Evolutionary conservation across 2,329 filamentous ascomycete species (phyloP), one percentile per base, ranked within the genome.

Genomic region (Monilinia fructicola): DNA sequence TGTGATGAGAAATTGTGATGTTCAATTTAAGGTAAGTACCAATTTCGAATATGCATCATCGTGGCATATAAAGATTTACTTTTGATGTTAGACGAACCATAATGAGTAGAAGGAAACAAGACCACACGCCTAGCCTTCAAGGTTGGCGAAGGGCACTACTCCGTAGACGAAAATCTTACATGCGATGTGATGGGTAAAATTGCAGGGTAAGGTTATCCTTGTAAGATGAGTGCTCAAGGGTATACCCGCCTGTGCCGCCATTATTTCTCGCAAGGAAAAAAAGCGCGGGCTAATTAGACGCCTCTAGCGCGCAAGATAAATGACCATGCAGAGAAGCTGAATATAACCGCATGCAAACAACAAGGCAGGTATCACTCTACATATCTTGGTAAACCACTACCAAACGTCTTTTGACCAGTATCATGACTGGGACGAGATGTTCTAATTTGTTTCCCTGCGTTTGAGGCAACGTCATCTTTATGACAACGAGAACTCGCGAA

Each of bases 251-350:
- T 42, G 48, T 54, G 55, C 55, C 64, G 55, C 56, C 44, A 53
- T 14, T 46, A 48, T 35, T 7, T n/a, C 11, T 40, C 14, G 7
- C 21, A 53, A 11, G 52, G 40, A 1, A 40, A 61, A 50, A 56
- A 62, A n/a, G 55, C 64, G 55, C 64, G 55, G 64, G 38, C 23
- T 61, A 23, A 66, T 65, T 65, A 66, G 64, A 40, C 64, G 64
- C 64, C 40, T 46, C 9, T 61, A 48, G 38, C 64, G 64, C 64
- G 64, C 46, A 42, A 46, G 50, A 44, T 54, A 23, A 38, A 61
- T 60, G 46, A 10, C 38, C 40, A 31, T 44, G 28, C 63, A n/a
- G 35, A 53, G 58, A 60, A 46, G 55, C 64, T 61, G 55, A 61
- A 44, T 26, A 42, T 61, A 53, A 58, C 31, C 54, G 28, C 48